Evolutionary conservation across 306 rosid species (phyloP).

Genomic region (Lathyrus aphaca): DNA sequence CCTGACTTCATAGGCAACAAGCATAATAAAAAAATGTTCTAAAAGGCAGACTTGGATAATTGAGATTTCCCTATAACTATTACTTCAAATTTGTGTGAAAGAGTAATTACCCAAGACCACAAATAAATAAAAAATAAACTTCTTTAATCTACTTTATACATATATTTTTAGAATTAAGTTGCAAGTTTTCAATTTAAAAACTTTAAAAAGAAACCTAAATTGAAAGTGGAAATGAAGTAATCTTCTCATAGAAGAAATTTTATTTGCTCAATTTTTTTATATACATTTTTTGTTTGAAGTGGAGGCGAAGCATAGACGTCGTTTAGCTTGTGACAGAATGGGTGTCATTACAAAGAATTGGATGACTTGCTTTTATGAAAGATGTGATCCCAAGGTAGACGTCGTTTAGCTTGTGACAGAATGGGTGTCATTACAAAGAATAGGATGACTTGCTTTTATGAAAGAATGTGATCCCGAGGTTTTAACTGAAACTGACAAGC

Average conservation of each 20-base stretch:
- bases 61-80: slow-evolving; percentile 22
- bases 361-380: background rate
- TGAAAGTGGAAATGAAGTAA: background rate
- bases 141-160: background rate
- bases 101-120: slow-evolving; percentile 15
- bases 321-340: slow-evolving; percentile 6
- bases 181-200: background rate
- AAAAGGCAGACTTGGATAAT: slow-evolving; percentile 26
- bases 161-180: background rate
- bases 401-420: background rate
- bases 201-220: slow-evolving; percentile 8
- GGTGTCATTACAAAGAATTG: background rate
- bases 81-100: slow-evolving; percentile 17
- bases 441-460: background rate
- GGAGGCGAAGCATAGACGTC: too few relatives aligned
- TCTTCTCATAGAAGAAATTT: background rate
- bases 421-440: background rate
- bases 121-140: too few relatives aligned
- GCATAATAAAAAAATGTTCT: slow-evolving; percentile 29
- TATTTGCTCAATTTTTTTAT: background rate
- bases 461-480: background rate
- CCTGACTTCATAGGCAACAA: too few relatives aligned
- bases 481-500: background rate
- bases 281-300: background rate
- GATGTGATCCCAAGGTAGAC: background rate